Base-by-base conservation (phyloP, 805 yeast genomes). In the Myxozyma sirexii region DNA sequence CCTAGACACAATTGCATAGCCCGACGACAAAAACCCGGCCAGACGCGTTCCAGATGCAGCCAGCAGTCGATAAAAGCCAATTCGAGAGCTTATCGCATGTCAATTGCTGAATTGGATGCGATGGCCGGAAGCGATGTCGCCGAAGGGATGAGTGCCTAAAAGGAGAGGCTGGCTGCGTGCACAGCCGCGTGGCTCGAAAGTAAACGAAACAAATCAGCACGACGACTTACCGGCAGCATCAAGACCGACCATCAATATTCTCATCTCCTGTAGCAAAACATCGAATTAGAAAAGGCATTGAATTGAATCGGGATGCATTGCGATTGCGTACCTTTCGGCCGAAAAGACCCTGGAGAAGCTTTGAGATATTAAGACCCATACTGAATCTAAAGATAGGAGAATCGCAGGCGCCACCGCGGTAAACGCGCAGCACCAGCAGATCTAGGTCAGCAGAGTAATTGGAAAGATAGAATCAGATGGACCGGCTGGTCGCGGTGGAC, bases 311-410 rank as follows among this genome's bases (percentile, higher is more conserved):
- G 38, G 29, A 21, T 35, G 39, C 23, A 45, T 27, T 23, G 33
- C n/a, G 52, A 29, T 10, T 5, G 48, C 57, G n/a, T 38, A 62
- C 98, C 81, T 88, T 92, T 80, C 90, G 91, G 81, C 97, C 97
- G 74, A 93, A 89, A 71, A 92, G 94, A 84, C 92, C 93, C 78
- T 86, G 86, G 77, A 93, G 88, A 79, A 92, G 84, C 80, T 90
- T 92, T 68, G 97, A 93, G 79, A 92, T 85, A 71, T 91, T 88
- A 79, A 92, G 82, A 83, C 98, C 98, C 98, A 93, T 92, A 80
- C 78, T 54, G 57, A 45, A 31, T 48, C 46, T 54, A 33, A 6
- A 15, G 35, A 48, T 27, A 46, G 26, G 51, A 41, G 31, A 42
- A 41, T 37, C 47, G 46, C 54, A 33, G 35, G 26, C 52, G 26